Conservation (phyloP, 2,329 filamentous ascomycete genomes). For the Scleromitrula shiraiana region DNA sequence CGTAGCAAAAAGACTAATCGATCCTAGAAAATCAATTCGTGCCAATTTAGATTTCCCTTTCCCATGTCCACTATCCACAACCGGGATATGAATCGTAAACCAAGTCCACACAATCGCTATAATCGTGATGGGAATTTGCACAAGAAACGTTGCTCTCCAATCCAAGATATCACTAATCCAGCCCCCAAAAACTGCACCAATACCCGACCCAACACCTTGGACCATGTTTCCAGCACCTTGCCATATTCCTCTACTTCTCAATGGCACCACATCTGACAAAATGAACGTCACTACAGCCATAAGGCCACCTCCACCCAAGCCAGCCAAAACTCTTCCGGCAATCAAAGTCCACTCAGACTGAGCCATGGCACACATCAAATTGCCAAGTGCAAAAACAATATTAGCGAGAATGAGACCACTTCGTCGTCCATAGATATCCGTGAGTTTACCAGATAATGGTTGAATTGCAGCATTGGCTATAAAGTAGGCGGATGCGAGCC, state of each 20-base stretch:
- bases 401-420: slow-evolving; percentile 57
- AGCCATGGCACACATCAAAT: slow-evolving; percentile 54
- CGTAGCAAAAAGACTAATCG: slow-evolving; percentile 53
- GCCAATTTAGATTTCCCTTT: slow-evolving; percentile 29
- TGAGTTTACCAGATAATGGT: slow-evolving; percentile 64
- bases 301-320: slow-evolving; percentile 64
- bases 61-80: neutral
- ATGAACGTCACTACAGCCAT: slow-evolving; percentile 33
- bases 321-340: slow-evolving; percentile 45
- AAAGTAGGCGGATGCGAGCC: slow-evolving; percentile 55
- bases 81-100: slow-evolving; percentile 3
- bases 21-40: slow-evolving; percentile 65
- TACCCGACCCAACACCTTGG: slow-evolving; percentile 59
- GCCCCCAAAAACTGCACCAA: slow-evolving; percentile 64
- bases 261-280: slow-evolving; percentile 3
- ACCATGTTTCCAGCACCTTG: slow-evolving; percentile 68
- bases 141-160: slow-evolving; percentile 43
- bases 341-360: slow-evolving; percentile 57
- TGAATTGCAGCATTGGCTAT: slow-evolving; percentile 69
- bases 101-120: neutral
- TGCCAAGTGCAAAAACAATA: slow-evolving; percentile 56
- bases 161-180: slow-evolving; percentile 62
- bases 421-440: slow-evolving; percentile 65
- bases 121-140: slow-evolving; percentile 6
- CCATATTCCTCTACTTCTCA: slow-evolving; percentile 37